Percentiles rank a stretch among this genome's conserved stretches.
phyloP scores from a whole-genome alignment of 2,329 filamentous ascomycete species.

The Alternaria sp. region DNA sequence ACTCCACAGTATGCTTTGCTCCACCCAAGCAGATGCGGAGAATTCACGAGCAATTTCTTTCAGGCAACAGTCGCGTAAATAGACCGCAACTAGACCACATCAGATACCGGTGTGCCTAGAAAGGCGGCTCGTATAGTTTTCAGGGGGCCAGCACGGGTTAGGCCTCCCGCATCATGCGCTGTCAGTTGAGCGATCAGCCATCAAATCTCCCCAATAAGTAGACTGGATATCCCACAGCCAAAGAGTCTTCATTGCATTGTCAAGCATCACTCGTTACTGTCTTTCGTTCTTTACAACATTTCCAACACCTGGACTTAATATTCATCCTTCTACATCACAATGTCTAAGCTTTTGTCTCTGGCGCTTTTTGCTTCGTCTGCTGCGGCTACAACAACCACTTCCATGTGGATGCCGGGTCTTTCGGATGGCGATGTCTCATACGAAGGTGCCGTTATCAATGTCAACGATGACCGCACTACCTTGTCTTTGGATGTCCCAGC shows the following conservation, averaged over 20 bases:
- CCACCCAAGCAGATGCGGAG: background rate
- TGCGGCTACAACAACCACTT: slow-evolving; percentile 39
- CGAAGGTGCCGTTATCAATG: slow-evolving; percentile 33
- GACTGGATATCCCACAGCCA: slow-evolving; percentile 2
- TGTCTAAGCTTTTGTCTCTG: slow-evolving; percentile 33
- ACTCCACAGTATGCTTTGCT: background rate
- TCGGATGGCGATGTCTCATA: slow-evolving; percentile 21
- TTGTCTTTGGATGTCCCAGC: slow-evolving; percentile 23
- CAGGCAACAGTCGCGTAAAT: slow-evolving; percentile 7
- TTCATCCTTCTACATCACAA: slow-evolving; percentile 13
- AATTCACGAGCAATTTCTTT: slow-evolving; percentile 5
- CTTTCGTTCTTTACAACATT: background rate
- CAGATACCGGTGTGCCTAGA: slow-evolving; percentile 5
- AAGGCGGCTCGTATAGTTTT: background rate
- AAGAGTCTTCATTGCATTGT: background rate
- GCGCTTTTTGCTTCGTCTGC: slow-evolving; percentile 32
- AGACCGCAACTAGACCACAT: slow-evolving; percentile 4
- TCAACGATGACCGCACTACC: slow-evolving; percentile 30
- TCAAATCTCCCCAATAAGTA: slow-evolving; percentile 12
- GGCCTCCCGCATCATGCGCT: slow-evolving; percentile 16
- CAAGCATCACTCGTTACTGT: slow-evolving; percentile 12
- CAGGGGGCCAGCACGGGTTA: slow-evolving; percentile 12
- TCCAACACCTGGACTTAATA: background rate
- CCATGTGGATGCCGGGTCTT: slow-evolving; percentile 36
- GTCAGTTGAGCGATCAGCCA: slow-evolving; percentile 7